These are phyloP conservation scores for Pezicula carpinea DNA, from an alignment of 2,329 filamentous ascomycete genomes.

Conservation along the genomic window DNA sequence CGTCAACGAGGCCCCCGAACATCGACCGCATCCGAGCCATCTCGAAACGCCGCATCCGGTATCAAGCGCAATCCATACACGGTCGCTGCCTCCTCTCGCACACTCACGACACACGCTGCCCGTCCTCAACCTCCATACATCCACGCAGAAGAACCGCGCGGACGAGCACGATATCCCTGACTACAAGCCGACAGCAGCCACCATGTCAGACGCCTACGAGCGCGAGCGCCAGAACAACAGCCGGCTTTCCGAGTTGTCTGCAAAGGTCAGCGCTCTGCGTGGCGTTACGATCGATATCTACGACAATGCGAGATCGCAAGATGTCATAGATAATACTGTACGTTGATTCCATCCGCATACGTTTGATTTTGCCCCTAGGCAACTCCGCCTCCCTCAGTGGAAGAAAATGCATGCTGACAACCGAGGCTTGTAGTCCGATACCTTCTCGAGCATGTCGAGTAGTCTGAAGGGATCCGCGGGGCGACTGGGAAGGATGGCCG, in stretches of 20 bases:
- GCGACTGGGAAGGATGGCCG: conserved; percentile 84
- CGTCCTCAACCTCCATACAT: no score
- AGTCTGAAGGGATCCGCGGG: conserved; percentile 79
- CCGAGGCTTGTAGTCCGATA: conserved; percentile 60
- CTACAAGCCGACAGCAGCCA: conserved; percentile 10
- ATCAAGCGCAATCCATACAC: not conserved
- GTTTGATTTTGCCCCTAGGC: not conserved
- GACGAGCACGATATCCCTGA: not conserved
- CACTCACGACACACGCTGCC: no score
- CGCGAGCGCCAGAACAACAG: conserved; percentile 90
- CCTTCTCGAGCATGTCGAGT: conserved; percentile 82
- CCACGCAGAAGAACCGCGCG: no score
- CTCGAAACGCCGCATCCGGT: conserved; percentile 1
- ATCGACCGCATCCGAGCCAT: not conserved
- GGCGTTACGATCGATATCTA: conserved; percentile 97
- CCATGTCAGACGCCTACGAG: conserved; percentile 74
- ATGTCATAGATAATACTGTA: conserved; percentile 84
- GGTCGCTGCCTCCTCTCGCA: not conserved
- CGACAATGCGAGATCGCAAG: conserved; percentile 86
- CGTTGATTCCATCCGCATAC: conserved; percentile 24
- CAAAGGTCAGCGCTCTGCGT: conserved; percentile 87
- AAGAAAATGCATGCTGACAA: not conserved
- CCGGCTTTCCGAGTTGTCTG: conserved; percentile 83
- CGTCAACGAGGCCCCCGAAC: not conserved
- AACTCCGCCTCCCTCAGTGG: not conserved